Conservation (phyloP, 768 basidiomycete genomes). For the Auriscalpium vulgare region DNA sequence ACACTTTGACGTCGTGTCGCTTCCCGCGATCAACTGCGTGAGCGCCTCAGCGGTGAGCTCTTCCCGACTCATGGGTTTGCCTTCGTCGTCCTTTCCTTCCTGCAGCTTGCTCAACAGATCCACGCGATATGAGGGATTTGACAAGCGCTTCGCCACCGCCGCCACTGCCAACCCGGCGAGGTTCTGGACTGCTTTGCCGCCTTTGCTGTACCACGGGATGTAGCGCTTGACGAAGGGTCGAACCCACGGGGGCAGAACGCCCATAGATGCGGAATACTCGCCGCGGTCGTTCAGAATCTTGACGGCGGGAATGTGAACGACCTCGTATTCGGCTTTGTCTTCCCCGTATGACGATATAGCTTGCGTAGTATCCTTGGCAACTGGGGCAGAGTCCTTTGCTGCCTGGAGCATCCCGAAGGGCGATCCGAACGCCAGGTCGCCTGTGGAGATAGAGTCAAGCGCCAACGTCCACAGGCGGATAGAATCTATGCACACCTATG, state of each 20-base stretch:
- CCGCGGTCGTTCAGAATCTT: constrained; percentile 49
- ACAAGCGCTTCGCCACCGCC: constrained; percentile 63
- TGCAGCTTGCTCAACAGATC: constrained; percentile 82
- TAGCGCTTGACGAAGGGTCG: constrained; percentile 23
- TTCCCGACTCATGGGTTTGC: constrained; percentile 69
- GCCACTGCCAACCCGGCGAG: constrained; percentile 26
- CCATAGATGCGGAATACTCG: constrained; percentile 33
- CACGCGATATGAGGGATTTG: constrained; percentile 58
- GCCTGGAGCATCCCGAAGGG: constrained; percentile 81
- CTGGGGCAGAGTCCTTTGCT: constrained; percentile 64
- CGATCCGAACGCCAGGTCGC: constrained; percentile 72
- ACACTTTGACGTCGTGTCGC: constrained; percentile 90
- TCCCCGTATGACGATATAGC: constrained; percentile 49
- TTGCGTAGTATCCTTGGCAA: constrained; percentile 45
- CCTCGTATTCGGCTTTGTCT: constrained; percentile 31
- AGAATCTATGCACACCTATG: constrained; percentile 38
- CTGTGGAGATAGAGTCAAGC: constrained; percentile 9
- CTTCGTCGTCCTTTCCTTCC: constrained; percentile 67
- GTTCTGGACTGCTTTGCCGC: constrained; percentile 23
- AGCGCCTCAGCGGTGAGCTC: constrained; percentile 87
- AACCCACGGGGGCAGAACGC: constrained; percentile 30
- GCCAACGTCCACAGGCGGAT: no score
- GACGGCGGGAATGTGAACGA: constrained; percentile 67
- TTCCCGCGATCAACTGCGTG: constrained; percentile 82
- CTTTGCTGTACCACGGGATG: constrained; percentile 30